phyloP scores from a whole-genome alignment of 768 basidiomycete genomes.

The Boletales sp. region DNA sequence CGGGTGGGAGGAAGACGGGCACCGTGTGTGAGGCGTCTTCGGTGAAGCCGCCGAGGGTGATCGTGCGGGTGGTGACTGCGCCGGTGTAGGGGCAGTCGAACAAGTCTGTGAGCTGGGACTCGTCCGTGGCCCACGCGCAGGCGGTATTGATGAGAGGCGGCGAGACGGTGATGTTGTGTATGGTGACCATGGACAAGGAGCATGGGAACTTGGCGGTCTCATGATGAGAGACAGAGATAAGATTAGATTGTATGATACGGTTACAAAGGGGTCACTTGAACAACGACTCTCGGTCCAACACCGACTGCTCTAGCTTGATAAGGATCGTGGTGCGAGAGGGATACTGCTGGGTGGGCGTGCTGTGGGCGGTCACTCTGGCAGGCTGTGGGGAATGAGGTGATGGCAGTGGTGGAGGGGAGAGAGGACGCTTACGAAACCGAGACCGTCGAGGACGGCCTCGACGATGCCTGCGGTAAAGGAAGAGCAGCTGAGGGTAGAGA shows the following conservation, averaged over 20 bases:
- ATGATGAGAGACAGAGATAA: neutral
- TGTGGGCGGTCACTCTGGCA: slow-evolving; percentile 93
- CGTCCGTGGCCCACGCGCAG: slow-evolving; percentile 77
- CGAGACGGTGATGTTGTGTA: slow-evolving; percentile 52
- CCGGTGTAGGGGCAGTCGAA: slow-evolving; percentile 68
- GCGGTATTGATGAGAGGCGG: slow-evolving; percentile 77
- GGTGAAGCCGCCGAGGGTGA: slow-evolving; percentile 65
- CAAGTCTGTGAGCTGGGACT: slow-evolving; percentile 58
- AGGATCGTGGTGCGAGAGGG: slow-evolving; percentile 92
- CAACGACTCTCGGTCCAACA: slow-evolving; percentile 91
- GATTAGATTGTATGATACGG: slow-evolving; percentile 7
- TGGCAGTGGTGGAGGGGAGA: neutral
- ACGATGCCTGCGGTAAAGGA: slow-evolving; percentile 97
- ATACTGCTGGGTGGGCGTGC: slow-evolving; percentile 76
- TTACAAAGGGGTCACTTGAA: slow-evolving; percentile 52
- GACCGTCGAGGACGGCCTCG: slow-evolving; percentile 91
- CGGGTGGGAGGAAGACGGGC: neutral
- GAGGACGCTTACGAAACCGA: slow-evolving; percentile 77
- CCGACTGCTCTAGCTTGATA: slow-evolving; percentile 92
- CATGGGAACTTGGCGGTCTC: neutral
- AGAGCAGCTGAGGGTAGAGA: slow-evolving; percentile 93
- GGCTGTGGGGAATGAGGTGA: slow-evolving; percentile 52
- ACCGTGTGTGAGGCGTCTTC: slow-evolving; percentile 66
- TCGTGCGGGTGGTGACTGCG: slow-evolving; percentile 79
- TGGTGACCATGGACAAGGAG: slow-evolving; percentile 44